A percentile compares a stretch with the other conserved stretches of the same genome.
phyloP scores from a whole-genome alignment of 192 early-diverging fungal species.

The Coemansia sp. region DNA sequence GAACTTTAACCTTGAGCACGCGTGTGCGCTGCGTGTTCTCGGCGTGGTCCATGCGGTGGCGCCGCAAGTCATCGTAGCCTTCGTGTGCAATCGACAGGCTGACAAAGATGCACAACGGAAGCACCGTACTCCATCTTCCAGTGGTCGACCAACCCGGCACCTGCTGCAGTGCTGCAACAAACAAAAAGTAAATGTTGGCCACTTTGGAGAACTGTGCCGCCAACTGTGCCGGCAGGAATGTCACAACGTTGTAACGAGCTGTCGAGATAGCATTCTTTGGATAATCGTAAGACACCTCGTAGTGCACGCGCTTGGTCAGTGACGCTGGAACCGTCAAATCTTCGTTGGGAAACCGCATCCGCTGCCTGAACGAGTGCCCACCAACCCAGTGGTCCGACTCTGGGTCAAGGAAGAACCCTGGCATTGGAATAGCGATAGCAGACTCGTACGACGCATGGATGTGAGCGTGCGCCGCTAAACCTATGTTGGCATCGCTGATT shows the following conservation, averaged over 20 bases:
- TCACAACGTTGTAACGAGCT: slow-evolving; percentile 80
- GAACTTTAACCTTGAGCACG: slow-evolving; percentile 57
- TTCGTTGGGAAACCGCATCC: slow-evolving; percentile 44
- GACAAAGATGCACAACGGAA: slow-evolving; percentile 73
- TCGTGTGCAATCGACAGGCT: slow-evolving; percentile 75
- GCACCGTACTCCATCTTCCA: slow-evolving; percentile 73
- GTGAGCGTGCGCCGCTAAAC: background rate
- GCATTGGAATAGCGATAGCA: slow-evolving; percentile 47
- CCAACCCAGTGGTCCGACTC: slow-evolving; percentile 50
- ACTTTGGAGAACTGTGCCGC: slow-evolving; percentile 94
- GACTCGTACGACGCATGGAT: slow-evolving; percentile 15
- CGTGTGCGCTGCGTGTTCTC: slow-evolving; percentile 61
- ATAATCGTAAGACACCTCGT: slow-evolving; percentile 53
- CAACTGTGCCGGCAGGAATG: slow-evolving; percentile 92
- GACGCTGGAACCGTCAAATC: slow-evolving; percentile 48
- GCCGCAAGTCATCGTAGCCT: slow-evolving; percentile 68
- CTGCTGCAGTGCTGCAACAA: slow-evolving; percentile 79
- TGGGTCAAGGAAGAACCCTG: slow-evolving; percentile 45
- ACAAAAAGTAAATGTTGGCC: slow-evolving; percentile 95
- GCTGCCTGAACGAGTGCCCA: slow-evolving; percentile 48
- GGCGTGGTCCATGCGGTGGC: slow-evolving; percentile 62
- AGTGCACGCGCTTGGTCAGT: slow-evolving; percentile 54
- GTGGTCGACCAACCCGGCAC: slow-evolving; percentile 75
- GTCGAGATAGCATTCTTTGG: slow-evolving; percentile 60
- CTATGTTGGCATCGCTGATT: background rate